These are phyloP conservation scores for Podila epicladia DNA, from an alignment of 192 early-diverging fungal species.

Conservation along the genomic window DNA sequence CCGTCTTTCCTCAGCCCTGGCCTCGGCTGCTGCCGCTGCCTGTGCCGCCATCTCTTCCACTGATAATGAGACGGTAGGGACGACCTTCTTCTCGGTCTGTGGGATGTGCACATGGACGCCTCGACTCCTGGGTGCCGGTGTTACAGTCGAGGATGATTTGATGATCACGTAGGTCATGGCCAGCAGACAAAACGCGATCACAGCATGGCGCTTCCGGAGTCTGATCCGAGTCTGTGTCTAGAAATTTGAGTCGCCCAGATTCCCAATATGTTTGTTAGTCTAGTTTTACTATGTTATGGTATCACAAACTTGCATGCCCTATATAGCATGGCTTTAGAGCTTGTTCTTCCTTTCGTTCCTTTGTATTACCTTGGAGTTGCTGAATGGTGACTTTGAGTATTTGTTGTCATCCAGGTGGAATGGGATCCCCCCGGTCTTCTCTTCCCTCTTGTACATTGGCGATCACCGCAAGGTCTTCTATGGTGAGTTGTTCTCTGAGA, in stretches of 20 bases:
- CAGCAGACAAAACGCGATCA: conserved; percentile 27
- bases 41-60: neutral
- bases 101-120: neutral
- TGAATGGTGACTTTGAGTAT: conserved; percentile 27
- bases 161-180: conserved; percentile 35
- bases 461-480: neutral
- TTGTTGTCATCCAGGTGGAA: conserved; percentile 41
- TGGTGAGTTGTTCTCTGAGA: neutral
- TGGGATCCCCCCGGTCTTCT: conserved; percentile 17
- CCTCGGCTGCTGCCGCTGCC: conserved; percentile 8
- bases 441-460: conserved; percentile 21
- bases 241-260: neutral
- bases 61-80: neutral
- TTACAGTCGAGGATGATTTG: conserved; percentile 8
- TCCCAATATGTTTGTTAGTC: neutral
- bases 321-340: neutral
- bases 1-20: conserved; percentile 12
- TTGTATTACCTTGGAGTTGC: conserved; percentile 20
- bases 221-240: conserved; percentile 5
- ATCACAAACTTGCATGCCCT: neutral
- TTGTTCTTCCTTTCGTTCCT: neutral
- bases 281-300: neutral
- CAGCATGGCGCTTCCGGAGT: conserved; percentile 46
- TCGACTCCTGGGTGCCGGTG: neutral
- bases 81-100: conserved; percentile 4